phyloP scores from a whole-genome alignment of 352 stramenopile species.

The Pythium volutum region DNA sequence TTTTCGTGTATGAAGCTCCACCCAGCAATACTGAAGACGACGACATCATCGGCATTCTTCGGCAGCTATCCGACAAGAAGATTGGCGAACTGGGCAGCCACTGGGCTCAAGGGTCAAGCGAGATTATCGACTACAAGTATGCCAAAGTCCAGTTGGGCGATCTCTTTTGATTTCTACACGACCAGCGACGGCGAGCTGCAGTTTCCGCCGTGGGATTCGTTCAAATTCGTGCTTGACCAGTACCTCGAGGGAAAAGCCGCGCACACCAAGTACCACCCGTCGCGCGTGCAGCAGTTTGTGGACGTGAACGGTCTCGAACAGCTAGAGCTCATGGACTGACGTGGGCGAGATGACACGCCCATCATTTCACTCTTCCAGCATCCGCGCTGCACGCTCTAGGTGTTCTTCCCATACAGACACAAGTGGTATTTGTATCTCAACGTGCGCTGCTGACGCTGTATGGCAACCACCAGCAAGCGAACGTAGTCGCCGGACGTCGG shows the following conservation, averaged over 20 bases:
- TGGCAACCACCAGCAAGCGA: too few species aligned
- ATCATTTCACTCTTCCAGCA: too few species aligned
- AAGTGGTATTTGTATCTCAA: too few species aligned
- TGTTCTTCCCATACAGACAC: too few species aligned
- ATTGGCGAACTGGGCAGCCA: conserved; percentile 6
- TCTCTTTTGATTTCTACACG: conserved; percentile 30
- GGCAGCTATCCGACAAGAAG: neutral
- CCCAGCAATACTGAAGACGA: neutral
- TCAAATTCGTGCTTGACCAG: conserved; percentile 24
- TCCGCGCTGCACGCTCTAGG: too few species aligned
- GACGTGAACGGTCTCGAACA: conserved; percentile 19
- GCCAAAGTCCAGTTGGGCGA: conserved; percentile 4
- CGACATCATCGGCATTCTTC: neutral
- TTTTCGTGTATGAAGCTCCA: too few species aligned
- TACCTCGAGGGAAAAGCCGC: conserved; percentile 18
- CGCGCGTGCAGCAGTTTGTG: conserved; percentile 22
- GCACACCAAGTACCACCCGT: conserved; percentile 21
- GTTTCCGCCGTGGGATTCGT: conserved; percentile 19
- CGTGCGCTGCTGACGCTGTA: too few species aligned
- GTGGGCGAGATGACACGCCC: neutral
- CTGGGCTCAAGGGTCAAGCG: neutral
- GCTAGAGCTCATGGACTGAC: conserved; percentile 16
- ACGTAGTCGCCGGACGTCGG: too few species aligned
- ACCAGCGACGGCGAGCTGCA: conserved; percentile 12
- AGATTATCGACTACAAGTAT: neutral